A percentile compares a stretch with the other conserved stretches of the same genome.
Evolutionary conservation across 257 asterid species (phyloP).

Genomic region (Haberlea rhodopensis): DNA sequence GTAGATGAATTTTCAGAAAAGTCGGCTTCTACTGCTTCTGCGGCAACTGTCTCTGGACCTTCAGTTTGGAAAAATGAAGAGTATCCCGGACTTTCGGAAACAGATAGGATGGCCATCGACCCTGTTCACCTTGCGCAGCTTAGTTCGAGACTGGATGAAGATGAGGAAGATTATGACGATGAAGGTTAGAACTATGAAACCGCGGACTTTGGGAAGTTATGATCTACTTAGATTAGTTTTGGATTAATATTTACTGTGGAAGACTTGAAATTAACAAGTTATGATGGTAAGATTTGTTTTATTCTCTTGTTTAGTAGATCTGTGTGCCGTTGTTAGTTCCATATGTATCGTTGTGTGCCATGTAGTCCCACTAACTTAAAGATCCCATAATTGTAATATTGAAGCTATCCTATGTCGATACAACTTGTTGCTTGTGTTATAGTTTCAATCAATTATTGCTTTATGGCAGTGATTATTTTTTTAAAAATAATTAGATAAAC

Average conservation of each 20-base stretch:
- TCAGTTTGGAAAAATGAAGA: slow-evolving; percentile 48
- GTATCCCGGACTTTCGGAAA: slow-evolving; percentile 51
- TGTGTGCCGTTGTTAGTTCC: slow-evolving; percentile 11
- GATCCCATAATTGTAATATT: slow-evolving; percentile 16
- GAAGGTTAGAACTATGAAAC: slow-evolving; percentile 39
- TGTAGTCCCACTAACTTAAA: slow-evolving; percentile 23
- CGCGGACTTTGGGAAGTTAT: slow-evolving; percentile 15
- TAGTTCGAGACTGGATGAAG: slow-evolving; percentile 57
- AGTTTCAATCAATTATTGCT: too few species aligned
- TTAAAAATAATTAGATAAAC: too few species aligned
- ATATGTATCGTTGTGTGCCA: slow-evolving; percentile 16
- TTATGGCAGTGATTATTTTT: too few species aligned
- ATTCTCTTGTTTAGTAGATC: slow-evolving; percentile 6
- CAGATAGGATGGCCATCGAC: slow-evolving; percentile 69
- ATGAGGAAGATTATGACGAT: too few species aligned
- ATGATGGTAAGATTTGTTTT: slow-evolving; percentile 12
- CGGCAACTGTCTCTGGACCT: slow-evolving; percentile 30
- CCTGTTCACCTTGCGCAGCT: slow-evolving; percentile 65
- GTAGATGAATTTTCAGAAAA: slow-evolving; percentile 42
- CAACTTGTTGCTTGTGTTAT: too few species aligned
- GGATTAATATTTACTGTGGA: slow-evolving; percentile 18
- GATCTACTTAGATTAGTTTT: slow-evolving; percentile 21
- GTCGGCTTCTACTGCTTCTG: slow-evolving; percentile 24
- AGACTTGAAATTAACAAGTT: slow-evolving; percentile 6
- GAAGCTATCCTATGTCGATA: slow-evolving; percentile 11